Base-by-base conservation (phyloP, 2,329 filamentous ascomycete genomes). In the Emmonsia crescens region DNA sequence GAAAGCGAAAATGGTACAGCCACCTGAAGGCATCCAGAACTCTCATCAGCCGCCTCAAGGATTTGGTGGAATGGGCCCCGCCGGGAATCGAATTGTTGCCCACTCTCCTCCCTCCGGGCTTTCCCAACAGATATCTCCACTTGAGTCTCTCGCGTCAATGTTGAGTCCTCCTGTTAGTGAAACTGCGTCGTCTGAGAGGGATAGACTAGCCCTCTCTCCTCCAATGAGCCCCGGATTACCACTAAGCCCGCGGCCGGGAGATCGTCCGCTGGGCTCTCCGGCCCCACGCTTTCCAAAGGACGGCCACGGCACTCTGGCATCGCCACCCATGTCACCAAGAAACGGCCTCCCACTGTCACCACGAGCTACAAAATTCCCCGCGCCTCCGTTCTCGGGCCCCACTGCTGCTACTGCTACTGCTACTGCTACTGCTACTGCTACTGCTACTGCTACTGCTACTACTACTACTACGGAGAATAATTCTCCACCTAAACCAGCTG, bases 311-410 rank as follows among this genome's bases (percentile, higher is more conserved):
- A 76, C 81, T 1, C 70, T 86, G 10, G 78, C 79, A 63, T 86
- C 88, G 16, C 85, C 89, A 60, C 85, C 89, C 19, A 77, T 89
- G 68, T 91, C 90, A 38, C 85, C 89, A 58, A 79, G 82, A 55
- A 76, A 74, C 64, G 79, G 77, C 8, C 73, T 83, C 57, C 85
- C 86, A 54, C 78, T 89, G 36, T 89, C 88, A 5, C 88, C 90
- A 5, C 85, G 89, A 67, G 83, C 87, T 56, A 86, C 88, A 38
- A 85, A 88, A 67, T 85, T 89, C 66, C 83, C 88, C 1, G 87
- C 89, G 54, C 88, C 88, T 3, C 64, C 31, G 42, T 42, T 24
- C 5, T 10, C 29, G 8, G 44, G 31, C 29, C 24, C 44, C 8
- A 9, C 19, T 8, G 14, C 36, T 8, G 14, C 36, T 8, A 9